Conservation (phyloP, 257 asterid species). For the Mitragyna speciosa region DNA sequence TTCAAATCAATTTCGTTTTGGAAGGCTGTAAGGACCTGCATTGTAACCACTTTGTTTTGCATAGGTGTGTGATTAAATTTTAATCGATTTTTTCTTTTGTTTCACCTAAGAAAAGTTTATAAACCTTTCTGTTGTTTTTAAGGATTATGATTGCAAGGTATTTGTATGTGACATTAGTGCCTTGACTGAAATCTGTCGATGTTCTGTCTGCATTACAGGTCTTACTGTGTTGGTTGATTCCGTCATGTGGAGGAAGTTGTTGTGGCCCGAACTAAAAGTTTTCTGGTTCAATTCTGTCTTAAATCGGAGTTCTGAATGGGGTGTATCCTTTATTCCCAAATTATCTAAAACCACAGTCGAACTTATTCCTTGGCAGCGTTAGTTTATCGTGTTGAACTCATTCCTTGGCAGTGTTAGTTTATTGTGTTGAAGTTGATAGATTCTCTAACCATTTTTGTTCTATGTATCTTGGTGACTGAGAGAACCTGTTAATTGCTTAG, state of each 20-base stretch:
- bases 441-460: background rate
- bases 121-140: background rate
- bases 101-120: too few relatives aligned
- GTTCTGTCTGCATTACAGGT: conserved; percentile 45
- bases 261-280: conserved; percentile 95
- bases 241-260: conserved; percentile 70
- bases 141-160: conserved; percentile 10
- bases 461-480: background rate
- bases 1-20: conserved; percentile 73
- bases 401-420: too few relatives aligned
- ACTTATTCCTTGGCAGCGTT: background rate
- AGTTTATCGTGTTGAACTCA: too few relatives aligned
- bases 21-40: conserved; percentile 66
- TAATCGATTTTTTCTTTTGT: background rate
- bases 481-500: background rate
- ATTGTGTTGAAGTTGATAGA: background rate
- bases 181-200: conserved; percentile 2
- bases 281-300: conserved; percentile 97
- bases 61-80: conserved; percentile 56
- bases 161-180: conserved; percentile 5
- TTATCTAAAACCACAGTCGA: background rate
- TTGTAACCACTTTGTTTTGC: conserved; percentile 50
- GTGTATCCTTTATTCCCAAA: conserved; percentile 70
- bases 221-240: conserved; percentile 74
- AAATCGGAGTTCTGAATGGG: conserved; percentile 98